Evolutionary conservation across 441 rosid species (phyloP).

Genomic region (Populus hybrid): DNA sequence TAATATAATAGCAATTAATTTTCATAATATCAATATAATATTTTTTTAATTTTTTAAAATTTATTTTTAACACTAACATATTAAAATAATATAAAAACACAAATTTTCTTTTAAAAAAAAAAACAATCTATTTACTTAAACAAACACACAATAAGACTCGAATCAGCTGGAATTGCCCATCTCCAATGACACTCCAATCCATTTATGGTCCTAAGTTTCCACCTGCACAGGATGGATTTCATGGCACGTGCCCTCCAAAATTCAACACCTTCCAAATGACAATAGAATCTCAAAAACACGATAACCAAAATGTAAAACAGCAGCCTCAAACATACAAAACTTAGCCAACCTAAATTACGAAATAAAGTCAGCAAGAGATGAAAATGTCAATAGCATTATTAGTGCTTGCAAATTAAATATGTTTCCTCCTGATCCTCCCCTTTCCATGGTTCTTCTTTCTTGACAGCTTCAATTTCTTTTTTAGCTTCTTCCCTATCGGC

Average conservation of each 20-base stretch:
- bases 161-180: neutral
- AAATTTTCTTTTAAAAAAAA: no score
- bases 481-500: constrained; percentile 64
- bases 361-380: neutral
- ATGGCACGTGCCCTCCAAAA: neutral
- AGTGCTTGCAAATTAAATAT: neutral
- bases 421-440: no score
- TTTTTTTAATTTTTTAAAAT: no score
- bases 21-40: no score
- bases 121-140: no score
- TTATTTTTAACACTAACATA: no score
- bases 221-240: no score
- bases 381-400: neutral
- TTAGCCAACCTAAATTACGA: neutral
- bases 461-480: constrained; percentile 63
- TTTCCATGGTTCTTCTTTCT: constrained; percentile 17
- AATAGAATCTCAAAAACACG: no score
- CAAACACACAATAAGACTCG: no score
- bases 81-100: no score
- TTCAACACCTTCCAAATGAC: neutral
- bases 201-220: neutral
- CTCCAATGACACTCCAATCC: neutral
- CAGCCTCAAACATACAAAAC: neutral
- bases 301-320: neutral
- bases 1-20: no score